Conservation (phyloP, 345 rosid species). For the Theobroma cacao region DNA sequence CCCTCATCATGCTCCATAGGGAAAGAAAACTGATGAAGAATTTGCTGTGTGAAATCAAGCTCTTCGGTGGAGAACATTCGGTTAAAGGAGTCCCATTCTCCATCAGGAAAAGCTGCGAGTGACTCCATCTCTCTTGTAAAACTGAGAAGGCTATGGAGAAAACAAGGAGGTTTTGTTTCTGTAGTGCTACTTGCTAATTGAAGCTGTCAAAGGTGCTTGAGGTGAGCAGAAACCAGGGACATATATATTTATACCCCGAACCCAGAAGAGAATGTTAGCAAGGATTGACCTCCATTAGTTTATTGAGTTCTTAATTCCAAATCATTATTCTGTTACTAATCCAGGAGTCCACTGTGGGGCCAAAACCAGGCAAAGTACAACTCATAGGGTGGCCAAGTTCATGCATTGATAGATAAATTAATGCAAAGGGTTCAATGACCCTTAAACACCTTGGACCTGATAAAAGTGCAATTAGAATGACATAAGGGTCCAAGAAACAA, state of each 20-base stretch:
- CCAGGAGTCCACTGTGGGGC: conserved; percentile 50
- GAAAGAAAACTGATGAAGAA: conserved; percentile 31
- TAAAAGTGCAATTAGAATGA: conserved; percentile 19
- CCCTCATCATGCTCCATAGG: conserved; percentile 22
- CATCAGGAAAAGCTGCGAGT: conserved; percentile 39
- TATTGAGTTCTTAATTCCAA: conserved; percentile 21
- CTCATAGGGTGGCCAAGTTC: conserved; percentile 44
- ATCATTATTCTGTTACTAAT: conserved; percentile 32
- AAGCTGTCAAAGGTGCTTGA: conserved; percentile 22
- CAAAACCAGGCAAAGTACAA: conserved; percentile 49
- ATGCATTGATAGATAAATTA: conserved; percentile 33
- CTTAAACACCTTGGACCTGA: conserved; percentile 21
- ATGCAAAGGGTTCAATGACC: conserved; percentile 1
- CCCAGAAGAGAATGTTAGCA: conserved; percentile 23
- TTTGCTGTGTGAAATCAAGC: conserved; percentile 28
- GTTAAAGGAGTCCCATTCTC: conserved; percentile 48
- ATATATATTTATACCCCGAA: conserved; percentile 38
- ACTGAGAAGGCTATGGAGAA: neutral
- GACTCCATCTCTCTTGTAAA: conserved; percentile 32
- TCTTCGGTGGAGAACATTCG: conserved; percentile 35
- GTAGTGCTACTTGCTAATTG: neutral
- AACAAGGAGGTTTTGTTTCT: neutral
- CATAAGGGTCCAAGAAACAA: conserved; percentile 13
- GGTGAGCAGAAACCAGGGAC: conserved; percentile 12
- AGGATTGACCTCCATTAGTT: conserved; percentile 39